A percentile compares a stretch with the other conserved stretches of the same genome.
phyloP scores from a whole-genome alignment of 129 eudicot genomes.

The Arctium lappa region DNA sequence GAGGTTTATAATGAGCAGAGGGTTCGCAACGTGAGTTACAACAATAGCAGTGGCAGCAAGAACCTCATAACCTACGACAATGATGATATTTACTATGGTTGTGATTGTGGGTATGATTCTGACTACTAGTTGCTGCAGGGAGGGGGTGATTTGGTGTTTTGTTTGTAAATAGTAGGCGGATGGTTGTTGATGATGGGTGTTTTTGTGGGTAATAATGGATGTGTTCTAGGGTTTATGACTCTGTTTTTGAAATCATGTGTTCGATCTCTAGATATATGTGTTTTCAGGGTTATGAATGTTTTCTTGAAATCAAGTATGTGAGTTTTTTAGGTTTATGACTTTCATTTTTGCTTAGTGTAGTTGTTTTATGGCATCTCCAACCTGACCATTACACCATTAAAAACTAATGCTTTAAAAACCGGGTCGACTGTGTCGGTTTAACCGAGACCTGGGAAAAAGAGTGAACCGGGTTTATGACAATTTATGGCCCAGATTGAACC shows the following conservation, averaged over 20 bases:
- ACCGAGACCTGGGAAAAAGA: too few species aligned
- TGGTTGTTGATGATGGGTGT: not conserved
- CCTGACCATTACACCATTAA: too few species aligned
- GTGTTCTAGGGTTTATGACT: not conserved
- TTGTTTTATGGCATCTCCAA: too few species aligned
- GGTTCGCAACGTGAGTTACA: constrained; percentile 20
- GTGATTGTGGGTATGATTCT: not conserved
- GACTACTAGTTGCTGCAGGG: not conserved
- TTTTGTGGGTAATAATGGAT: not conserved
- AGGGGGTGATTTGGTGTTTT: not conserved
- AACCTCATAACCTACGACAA: not conserved
- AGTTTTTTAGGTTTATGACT: too few species aligned
- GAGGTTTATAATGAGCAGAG: constrained; percentile 24
- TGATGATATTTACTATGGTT: not conserved
- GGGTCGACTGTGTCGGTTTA: too few species aligned
- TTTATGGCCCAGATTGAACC: too few species aligned
- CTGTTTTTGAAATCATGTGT: not conserved
- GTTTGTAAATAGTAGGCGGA: not conserved
- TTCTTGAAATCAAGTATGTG: too few species aligned
- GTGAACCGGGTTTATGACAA: too few species aligned
- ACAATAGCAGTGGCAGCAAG: not conserved
- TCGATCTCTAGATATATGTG: not conserved
- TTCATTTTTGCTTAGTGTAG: too few species aligned
- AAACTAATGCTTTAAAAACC: too few species aligned
- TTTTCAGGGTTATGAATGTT: too few species aligned